phyloP scores from a whole-genome alignment of 75 land plant genomes.

The Cryptomeria japonica region DNA sequence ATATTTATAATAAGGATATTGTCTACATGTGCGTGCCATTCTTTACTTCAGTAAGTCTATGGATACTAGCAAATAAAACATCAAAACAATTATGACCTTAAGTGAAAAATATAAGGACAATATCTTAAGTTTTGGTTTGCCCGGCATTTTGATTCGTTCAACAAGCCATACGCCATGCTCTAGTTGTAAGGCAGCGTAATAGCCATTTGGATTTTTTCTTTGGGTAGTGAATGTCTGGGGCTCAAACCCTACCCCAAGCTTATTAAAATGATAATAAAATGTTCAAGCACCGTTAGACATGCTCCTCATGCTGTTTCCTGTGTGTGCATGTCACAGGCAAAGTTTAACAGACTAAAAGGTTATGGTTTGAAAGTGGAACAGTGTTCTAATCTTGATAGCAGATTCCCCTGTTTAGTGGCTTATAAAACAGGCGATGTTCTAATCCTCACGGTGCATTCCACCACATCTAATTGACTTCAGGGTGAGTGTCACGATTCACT shows the following conservation, averaged over 20 bases:
- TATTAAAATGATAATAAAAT: not conserved
- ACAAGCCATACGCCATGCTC: not conserved
- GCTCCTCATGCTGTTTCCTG: not conserved
- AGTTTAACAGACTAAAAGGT: not conserved
- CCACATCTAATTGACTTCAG: not conserved
- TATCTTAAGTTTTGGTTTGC: not conserved
- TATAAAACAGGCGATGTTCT: not conserved
- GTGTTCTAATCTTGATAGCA: not conserved
- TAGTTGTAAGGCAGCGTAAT: not conserved
- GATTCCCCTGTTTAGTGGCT: not conserved
- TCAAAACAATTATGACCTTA: not conserved
- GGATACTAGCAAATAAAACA: not conserved
- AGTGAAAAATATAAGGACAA: not conserved
- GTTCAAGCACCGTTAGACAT: not conserved
- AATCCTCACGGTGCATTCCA: not conserved
- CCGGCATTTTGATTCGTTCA: not conserved
- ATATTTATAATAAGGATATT: too few species aligned
- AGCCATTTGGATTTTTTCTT: not conserved
- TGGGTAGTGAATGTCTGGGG: not conserved
- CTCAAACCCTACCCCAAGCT: not conserved
- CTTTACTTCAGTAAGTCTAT: too few species aligned
- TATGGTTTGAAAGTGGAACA: not conserved
- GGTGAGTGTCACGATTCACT: not conserved
- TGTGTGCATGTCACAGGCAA: not conserved
- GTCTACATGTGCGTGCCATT: not conserved